Conservation (phyloP, 106 monocot genomes). For the Ottelia alismoides region DNA sequence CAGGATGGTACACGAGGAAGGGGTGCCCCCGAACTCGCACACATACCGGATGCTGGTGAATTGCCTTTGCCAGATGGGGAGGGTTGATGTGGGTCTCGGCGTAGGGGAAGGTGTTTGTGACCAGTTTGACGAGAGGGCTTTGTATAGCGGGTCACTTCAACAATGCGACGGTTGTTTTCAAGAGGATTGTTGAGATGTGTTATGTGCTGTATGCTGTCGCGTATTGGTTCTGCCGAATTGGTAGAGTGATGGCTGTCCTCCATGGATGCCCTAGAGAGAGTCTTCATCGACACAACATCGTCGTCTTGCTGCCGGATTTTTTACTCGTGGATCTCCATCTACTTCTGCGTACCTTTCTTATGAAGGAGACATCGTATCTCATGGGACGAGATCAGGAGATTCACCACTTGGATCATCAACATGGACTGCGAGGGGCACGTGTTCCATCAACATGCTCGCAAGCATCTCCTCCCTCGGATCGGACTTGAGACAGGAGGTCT, state of each 20-base stretch:
- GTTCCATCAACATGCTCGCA: no score
- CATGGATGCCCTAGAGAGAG: conserved; percentile 5
- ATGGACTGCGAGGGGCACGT: no score
- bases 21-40: conserved; percentile 2
- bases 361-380: no score
- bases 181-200: conserved; percentile 7
- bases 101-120: neutral
- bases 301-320: no score
- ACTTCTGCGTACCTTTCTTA: no score
- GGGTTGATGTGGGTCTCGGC: conserved; percentile 4
- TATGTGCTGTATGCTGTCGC: conserved; percentile 2
- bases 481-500: no score
- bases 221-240: conserved; percentile 7
- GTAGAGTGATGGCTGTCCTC: conserved; percentile 3
- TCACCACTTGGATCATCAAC: no score
- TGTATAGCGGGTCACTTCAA: conserved; percentile 2
- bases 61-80: neutral
- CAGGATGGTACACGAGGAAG: neutral
- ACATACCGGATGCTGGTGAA: conserved; percentile 5
- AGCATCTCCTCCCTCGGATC: no score
- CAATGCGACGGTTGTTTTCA: conserved; percentile 14
- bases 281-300: no score
- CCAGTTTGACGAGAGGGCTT: neutral
- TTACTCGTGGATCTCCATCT: no score
- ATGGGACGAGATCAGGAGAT: no score